Percentiles rank a stretch among this genome's conserved stretches.
phyloP scores from a whole-genome alignment of 73 alveolate genomes.

The Paramecium caudatum region DNA sequence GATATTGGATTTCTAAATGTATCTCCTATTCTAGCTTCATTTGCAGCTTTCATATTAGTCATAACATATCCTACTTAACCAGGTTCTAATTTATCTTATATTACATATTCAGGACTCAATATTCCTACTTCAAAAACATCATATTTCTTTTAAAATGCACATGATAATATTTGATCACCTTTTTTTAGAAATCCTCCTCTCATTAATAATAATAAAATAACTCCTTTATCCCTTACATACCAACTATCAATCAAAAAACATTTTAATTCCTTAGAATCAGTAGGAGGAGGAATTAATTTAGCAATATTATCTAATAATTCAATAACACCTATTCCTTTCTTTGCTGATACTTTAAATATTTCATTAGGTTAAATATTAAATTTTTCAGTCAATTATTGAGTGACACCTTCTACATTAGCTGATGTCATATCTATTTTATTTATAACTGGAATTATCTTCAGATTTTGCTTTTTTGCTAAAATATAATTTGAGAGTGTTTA shows the following conservation, averaged over 20 bases:
- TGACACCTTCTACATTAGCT: constrained; percentile 83
- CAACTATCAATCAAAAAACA: constrained; percentile 76
- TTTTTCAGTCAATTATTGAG: constrained; percentile 75
- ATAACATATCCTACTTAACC: constrained; percentile 96
- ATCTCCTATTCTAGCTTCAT: constrained; percentile 92
- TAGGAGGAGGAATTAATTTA: constrained; percentile 87
- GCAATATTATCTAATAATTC: constrained; percentile 80
- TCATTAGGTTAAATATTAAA: constrained; percentile 79
- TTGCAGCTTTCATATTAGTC: constrained; percentile 89
- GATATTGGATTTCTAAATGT: constrained; percentile 80
- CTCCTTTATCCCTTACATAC: constrained; percentile 80
- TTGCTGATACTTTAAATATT: constrained; percentile 83
- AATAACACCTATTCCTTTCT: constrained; percentile 88
- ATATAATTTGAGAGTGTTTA: constrained; percentile 92
- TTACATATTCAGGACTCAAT: constrained; percentile 82
- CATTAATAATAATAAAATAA: constrained; percentile 67
- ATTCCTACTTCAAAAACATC: constrained; percentile 87
- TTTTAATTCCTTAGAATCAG: constrained; percentile 64
- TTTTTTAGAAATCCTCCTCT: constrained; percentile 73
- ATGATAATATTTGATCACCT: constrained; percentile 73
- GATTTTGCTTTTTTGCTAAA: constrained; percentile 84
- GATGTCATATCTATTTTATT: constrained; percentile 89
- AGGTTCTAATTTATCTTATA: constrained; percentile 78
- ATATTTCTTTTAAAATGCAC: constrained; percentile 76
- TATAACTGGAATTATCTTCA: constrained; percentile 87